phyloP scores from a whole-genome alignment of 2,329 filamentous ascomycete genomes.

The Nemania sp. region DNA sequence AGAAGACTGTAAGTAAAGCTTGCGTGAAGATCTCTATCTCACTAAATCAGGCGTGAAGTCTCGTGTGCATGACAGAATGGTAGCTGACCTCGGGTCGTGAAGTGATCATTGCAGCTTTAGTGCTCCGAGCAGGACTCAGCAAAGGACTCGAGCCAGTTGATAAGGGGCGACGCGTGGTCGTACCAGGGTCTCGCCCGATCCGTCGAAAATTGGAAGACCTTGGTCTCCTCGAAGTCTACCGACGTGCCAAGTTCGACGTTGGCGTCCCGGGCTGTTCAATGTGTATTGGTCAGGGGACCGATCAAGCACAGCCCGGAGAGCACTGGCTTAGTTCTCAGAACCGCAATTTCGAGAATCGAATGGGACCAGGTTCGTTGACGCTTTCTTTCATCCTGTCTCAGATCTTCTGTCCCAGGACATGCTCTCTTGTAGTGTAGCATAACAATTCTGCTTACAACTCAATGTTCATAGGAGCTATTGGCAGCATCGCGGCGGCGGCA shows the following conservation, averaged over 20 bases:
- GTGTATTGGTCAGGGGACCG: constrained; percentile 48
- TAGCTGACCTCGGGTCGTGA: background rate
- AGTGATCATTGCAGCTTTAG: constrained; percentile 46
- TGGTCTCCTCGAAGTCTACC: constrained; percentile 44
- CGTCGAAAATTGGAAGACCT: constrained; percentile 40
- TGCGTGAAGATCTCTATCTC: background rate
- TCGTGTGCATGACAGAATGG: background rate
- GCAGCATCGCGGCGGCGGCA: constrained; percentile 49
- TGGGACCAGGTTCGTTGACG: constrained; percentile 43
- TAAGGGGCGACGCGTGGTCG: constrained; percentile 45
- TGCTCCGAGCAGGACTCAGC: constrained; percentile 44
- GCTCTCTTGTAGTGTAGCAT: background rate
- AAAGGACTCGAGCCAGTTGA: constrained; percentile 36
- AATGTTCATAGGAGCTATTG: constrained; percentile 43
- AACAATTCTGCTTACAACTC: background rate
- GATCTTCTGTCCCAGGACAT: background rate
- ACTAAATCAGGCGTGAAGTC: too few species aligned
- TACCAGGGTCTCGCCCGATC: constrained; percentile 47
- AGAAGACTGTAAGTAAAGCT: constrained; percentile 39
- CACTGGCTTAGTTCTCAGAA: constrained; percentile 52
- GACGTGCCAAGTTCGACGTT: constrained; percentile 46
- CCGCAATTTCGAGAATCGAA: constrained; percentile 50
- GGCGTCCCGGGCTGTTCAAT: constrained; percentile 49
- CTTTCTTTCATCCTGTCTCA: too few species aligned
- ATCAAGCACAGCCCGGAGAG: constrained; percentile 45